Percentiles rank a stretch among this genome's conserved stretches.
These are phyloP conservation scores for Cajanus cajan DNA, from an alignment of 306 rosid genomes.

Conservation along the genomic window DNA sequence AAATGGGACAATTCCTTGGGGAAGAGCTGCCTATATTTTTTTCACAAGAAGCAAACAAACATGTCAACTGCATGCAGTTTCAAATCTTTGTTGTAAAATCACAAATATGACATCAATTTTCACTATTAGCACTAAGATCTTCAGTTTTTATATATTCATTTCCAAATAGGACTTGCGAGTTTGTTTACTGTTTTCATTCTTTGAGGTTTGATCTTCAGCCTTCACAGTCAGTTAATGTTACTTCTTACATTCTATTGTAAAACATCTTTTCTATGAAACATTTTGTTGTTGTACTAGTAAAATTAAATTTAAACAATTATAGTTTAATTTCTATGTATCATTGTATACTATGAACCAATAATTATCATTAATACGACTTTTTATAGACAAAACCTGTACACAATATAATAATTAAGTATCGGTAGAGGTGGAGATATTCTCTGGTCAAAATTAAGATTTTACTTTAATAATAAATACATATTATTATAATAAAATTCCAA, in stretches of 20 bases:
- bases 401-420: too few relatives aligned
- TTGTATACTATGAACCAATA: too few relatives aligned
- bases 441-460: too few relatives aligned
- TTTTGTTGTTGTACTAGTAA: background rate
- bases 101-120: constrained; percentile 22
- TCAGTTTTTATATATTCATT: background rate
- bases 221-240: background rate
- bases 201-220: background rate
- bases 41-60: constrained; percentile 37
- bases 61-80: constrained; percentile 39
- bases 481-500: too few relatives aligned
- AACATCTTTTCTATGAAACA: background rate
- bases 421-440: too few relatives aligned
- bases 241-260: background rate
- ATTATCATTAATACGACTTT: too few relatives aligned
- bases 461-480: too few relatives aligned
- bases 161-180: background rate
- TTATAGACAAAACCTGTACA: too few relatives aligned
- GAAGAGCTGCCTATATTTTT: constrained; percentile 88
- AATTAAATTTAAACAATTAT: background rate
- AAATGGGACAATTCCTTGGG: constrained; percentile 99
- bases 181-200: background rate
- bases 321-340: background rate
- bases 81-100: constrained; percentile 40
- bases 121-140: constrained; percentile 2